These are phyloP conservation scores for Curvularia hawaiiensis DNA, from an alignment of 2,329 filamentous ascomycete species.

Conservation along the genomic window DNA sequence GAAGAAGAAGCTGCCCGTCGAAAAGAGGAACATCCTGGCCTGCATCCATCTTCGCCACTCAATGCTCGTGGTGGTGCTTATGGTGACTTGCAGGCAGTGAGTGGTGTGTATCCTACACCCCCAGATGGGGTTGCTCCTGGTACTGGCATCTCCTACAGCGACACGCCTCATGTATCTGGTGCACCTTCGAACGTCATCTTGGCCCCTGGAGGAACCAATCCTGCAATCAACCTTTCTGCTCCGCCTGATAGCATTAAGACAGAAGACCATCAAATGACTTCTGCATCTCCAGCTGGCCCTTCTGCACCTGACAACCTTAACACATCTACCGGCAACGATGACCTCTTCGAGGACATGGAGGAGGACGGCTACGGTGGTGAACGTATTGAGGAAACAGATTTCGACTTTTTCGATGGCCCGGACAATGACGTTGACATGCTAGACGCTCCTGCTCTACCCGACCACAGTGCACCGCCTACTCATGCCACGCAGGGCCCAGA, in stretches of 20 bases:
- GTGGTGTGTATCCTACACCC: slow-evolving; percentile 50
- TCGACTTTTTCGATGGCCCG: slow-evolving; percentile 79
- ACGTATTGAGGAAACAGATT: slow-evolving; percentile 81
- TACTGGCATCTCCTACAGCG: slow-evolving; percentile 31
- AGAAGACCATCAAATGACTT: slow-evolving; percentile 27
- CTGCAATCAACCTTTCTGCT: slow-evolving; percentile 40
- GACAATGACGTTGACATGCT: slow-evolving; percentile 48
- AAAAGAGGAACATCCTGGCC: slow-evolving; percentile 36
- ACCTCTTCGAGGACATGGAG: slow-evolving; percentile 69
- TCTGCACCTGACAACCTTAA: slow-evolving; percentile 30
- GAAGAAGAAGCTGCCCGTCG: slow-evolving; percentile 53
- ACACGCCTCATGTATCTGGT: slow-evolving; percentile 38
- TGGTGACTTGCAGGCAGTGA: slow-evolving; percentile 44
- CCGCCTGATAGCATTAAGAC: slow-evolving; percentile 28
- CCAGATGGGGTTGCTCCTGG: slow-evolving; percentile 46
- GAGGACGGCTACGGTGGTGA: slow-evolving; percentile 74
- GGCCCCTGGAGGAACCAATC: slow-evolving; percentile 36
- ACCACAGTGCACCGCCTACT: slow-evolving; percentile 19
- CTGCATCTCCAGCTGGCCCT: slow-evolving; percentile 33
- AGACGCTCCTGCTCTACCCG: slow-evolving; percentile 29
- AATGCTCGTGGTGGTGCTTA: slow-evolving; percentile 42
- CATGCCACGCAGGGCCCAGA: slow-evolving; percentile 4
- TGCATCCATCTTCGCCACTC: slow-evolving; percentile 46
- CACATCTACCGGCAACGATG: slow-evolving; percentile 49
- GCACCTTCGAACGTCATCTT: slow-evolving; percentile 35